These are phyloP conservation scores for Centrapalus pauciflorus DNA, from an alignment of 129 eudicot species.

Conservation along the genomic window DNA sequence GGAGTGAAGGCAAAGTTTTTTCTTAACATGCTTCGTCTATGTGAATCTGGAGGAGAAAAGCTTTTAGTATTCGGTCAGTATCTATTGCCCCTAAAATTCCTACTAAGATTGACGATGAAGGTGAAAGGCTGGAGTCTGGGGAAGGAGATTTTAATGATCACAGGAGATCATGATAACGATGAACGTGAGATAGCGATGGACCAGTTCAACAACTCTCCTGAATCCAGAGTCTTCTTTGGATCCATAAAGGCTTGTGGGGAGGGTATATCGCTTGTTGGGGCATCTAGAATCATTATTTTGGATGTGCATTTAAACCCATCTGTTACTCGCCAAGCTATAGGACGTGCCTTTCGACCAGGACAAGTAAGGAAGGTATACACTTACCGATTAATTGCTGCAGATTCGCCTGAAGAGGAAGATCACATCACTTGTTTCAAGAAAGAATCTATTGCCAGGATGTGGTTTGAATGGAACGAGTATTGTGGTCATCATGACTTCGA, in stretches of 20 bases:
- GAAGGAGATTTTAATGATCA: slow-evolving; percentile 46
- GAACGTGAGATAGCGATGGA: slow-evolving; percentile 41
- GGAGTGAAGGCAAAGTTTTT: slow-evolving; percentile 85
- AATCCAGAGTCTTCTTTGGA: slow-evolving; percentile 45
- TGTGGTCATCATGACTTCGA: slow-evolving; percentile 48
- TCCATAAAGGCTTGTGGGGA: slow-evolving; percentile 51
- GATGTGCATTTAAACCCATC: slow-evolving; percentile 47
- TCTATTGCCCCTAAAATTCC: slow-evolving; percentile 61
- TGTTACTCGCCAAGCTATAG: slow-evolving; percentile 51
- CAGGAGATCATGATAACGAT: slow-evolving; percentile 35
- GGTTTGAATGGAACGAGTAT: slow-evolving; percentile 85
- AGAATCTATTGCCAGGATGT: slow-evolving; percentile 74
- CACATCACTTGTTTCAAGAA: slow-evolving; percentile 64
- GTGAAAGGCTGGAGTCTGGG: slow-evolving; percentile 56
- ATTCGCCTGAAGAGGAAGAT: slow-evolving; percentile 45
- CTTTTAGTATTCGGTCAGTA: slow-evolving; percentile 78
- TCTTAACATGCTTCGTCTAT: slow-evolving; percentile 58
- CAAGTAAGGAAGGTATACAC: slow-evolving; percentile 37
- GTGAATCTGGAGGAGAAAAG: slow-evolving; percentile 71
- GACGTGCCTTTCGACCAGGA: slow-evolving; percentile 50
- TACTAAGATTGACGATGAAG: slow-evolving; percentile 48
- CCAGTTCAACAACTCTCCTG: slow-evolving; percentile 35
- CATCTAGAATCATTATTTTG: slow-evolving; percentile 40
- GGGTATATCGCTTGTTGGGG: slow-evolving; percentile 59
- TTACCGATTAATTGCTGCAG: slow-evolving; percentile 40